A percentile compares a stretch with the other conserved stretches of the same genome.
phyloP scores from a whole-genome alignment of 176 grass and related monocot species.

The Avena insularis region DNA sequence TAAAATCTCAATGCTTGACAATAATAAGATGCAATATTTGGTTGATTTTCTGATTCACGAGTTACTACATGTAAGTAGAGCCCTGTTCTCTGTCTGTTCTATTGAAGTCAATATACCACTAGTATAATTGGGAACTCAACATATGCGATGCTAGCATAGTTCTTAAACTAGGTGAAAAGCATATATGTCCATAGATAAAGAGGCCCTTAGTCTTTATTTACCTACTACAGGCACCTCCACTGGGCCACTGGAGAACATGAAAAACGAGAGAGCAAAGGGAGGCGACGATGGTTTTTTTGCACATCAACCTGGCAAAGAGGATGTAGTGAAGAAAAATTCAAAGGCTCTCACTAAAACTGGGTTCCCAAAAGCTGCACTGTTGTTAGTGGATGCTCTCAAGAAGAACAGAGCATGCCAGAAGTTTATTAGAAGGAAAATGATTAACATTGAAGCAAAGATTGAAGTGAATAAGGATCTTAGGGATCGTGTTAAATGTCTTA shows the following conservation, averaged over 20 bases:
- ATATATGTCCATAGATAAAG: background rate
- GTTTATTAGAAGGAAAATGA: constrained; percentile 87
- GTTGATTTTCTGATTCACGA: background rate
- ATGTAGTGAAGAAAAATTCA: constrained; percentile 43
- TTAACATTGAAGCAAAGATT: constrained; percentile 81
- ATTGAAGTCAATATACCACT: background rate
- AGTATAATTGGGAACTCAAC: background rate
- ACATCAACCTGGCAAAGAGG: background rate
- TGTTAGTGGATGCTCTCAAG: constrained; percentile 81
- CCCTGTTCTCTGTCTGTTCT: background rate
- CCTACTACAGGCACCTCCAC: constrained; percentile 43
- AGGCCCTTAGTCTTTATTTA: constrained; percentile 6
- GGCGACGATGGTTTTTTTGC: background rate
- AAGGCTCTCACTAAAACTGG: constrained; percentile 20
- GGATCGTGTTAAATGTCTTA: constrained; percentile 82
- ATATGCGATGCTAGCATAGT: background rate
- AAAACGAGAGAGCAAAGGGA: constrained; percentile 32
- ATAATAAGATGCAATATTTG: background rate
- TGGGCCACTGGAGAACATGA: background rate
- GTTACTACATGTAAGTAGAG: background rate
- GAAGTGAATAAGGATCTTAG: constrained; percentile 89
- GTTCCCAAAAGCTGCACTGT: constrained; percentile 72
- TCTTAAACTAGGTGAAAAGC: background rate
- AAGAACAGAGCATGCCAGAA: constrained; percentile 92
- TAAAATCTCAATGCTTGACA: background rate